Base-by-base conservation (phyloP, 1,284 basidiomycete genomes). In the Malassezia sympodialis region DNA sequence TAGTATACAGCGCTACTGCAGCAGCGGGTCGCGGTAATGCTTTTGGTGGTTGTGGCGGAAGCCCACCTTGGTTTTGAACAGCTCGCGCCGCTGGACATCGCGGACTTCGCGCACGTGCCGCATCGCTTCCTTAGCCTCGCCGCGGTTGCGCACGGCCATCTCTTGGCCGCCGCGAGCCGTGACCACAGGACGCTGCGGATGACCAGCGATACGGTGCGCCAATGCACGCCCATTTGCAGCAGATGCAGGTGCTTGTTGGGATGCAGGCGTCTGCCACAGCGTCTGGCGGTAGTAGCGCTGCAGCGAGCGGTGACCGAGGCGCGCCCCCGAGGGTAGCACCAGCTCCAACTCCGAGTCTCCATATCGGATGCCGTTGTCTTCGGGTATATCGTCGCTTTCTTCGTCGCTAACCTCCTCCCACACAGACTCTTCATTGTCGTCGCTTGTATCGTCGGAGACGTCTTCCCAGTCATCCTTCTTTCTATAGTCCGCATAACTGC, bases 101-200 rank as follows among this genome's bases (percentile, higher is more conserved):
- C 86, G 80, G 77, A 88, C 89, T 68, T 91, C 85, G 53, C 83
- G 80, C 1, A 89, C 82, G 76, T 94, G 89, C 50, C 88, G 81
- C 40, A 85, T 89, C 14, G 93, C 94, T 77, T 96, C 87, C 56
- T 82, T 82, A 2, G 94, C 94, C 77, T 98, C 91, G 3, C 94
- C 94, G 12, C 82, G 81, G 77, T 96, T 96, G 43, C 89, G 80
- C 10, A 69, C 70, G 28, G 60, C 60, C 51, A 74, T 61, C 8
- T 63, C 51, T 28, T 68, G 56, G 6, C 70, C 69, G 11, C 58
- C 57, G 6, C 70, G 58, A 5, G 61, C 57, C 14, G 58, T 53
- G 15, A 73, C 65, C 2, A 68, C 53, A 37, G 8, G 63, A 51
- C 32, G 62, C 53, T 40, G 62, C 47, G 44, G 49, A 31, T 60